Percentiles rank a stretch among this genome's conserved stretches.
These are phyloP conservation scores for Starmerella gropengiesseri DNA, from an alignment of 805 yeast genomes.

Conservation along the genomic window DNA sequence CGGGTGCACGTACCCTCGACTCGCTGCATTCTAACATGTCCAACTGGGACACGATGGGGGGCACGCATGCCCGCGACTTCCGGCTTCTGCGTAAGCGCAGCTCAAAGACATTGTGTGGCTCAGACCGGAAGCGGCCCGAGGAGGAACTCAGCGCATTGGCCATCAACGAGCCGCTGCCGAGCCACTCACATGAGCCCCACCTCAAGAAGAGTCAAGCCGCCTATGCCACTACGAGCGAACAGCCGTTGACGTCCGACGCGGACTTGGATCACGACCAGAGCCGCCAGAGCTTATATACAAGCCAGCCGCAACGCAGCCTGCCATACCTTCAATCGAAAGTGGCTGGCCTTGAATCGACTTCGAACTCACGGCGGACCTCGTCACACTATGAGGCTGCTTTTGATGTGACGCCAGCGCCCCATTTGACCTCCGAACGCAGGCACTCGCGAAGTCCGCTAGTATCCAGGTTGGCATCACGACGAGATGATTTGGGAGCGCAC, in stretches of 20 bases:
- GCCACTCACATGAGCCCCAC: neutral
- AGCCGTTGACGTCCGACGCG: constrained; percentile 2
- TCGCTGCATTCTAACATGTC: constrained; percentile 14
- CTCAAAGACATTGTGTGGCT: constrained; percentile 11
- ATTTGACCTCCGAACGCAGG: neutral
- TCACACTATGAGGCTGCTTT: neutral
- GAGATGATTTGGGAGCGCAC: neutral
- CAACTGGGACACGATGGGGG: constrained; percentile 16
- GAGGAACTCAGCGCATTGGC: constrained; percentile 14
- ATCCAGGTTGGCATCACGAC: neutral
- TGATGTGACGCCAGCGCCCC: constrained; percentile 4
- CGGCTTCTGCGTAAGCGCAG: constrained; percentile 1
- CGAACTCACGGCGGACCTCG: neutral
- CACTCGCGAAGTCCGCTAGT: neutral
- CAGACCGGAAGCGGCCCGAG: constrained; percentile 9
- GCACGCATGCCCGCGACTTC: neutral
- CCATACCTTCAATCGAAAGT: too few relatives aligned
- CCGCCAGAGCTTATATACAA: neutral
- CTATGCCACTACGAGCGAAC: neutral
- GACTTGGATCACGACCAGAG: neutral
- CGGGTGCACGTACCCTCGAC: constrained; percentile 14
- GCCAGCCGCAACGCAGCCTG: too few relatives aligned
- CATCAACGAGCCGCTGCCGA: constrained; percentile 7
- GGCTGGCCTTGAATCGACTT: neutral
- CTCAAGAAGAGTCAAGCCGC: too few relatives aligned